Conservation (phyloP, 495 filamentous ascomycete genomes). For the Tricharina praecox region DNA sequence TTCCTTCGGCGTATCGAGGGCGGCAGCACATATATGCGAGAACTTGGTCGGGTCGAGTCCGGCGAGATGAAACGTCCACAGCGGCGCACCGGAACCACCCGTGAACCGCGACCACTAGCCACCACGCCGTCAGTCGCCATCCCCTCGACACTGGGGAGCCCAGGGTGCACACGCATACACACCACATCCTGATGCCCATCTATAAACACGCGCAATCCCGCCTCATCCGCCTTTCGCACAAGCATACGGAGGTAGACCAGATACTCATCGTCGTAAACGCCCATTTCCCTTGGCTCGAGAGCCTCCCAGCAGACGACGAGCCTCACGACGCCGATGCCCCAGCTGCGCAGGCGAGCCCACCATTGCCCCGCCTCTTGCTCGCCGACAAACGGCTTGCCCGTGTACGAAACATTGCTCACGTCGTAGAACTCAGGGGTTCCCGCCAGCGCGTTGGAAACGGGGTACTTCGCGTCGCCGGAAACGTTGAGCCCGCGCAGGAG, state of each 20-base stretch:
- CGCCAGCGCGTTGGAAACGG: conserved; percentile 13
- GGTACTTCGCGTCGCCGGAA: conserved; percentile 45
- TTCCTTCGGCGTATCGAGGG: conserved; percentile 11
- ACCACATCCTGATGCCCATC: conserved; percentile 67
- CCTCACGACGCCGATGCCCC: conserved; percentile 55
- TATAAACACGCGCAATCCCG: conserved; percentile 56
- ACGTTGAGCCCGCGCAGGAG: conserved; percentile 48
- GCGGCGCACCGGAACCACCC: conserved; percentile 54
- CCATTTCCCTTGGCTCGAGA: conserved; percentile 39
- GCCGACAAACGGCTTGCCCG: conserved; percentile 43
- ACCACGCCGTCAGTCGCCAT: neutral
- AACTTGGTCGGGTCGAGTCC: conserved; percentile 49
- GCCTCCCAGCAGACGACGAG: conserved; percentile 67
- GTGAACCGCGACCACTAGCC: conserved; percentile 54
- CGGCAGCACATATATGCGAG: conserved; percentile 31
- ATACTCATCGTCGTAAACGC: conserved; percentile 51
- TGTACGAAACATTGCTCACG: conserved; percentile 43
- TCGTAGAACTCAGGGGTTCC: conserved; percentile 38
- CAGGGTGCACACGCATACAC: conserved; percentile 24
- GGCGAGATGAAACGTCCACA: conserved; percentile 59
- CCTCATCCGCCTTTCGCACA: conserved; percentile 46
- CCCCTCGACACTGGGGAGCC: no score
- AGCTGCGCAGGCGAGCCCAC: conserved; percentile 44
- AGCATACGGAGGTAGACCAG: conserved; percentile 47
- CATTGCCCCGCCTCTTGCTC: conserved; percentile 47